Evolutionary conservation across 345 rosid genomes (phyloP).

Genomic region (Angophora floribunda): DNA sequence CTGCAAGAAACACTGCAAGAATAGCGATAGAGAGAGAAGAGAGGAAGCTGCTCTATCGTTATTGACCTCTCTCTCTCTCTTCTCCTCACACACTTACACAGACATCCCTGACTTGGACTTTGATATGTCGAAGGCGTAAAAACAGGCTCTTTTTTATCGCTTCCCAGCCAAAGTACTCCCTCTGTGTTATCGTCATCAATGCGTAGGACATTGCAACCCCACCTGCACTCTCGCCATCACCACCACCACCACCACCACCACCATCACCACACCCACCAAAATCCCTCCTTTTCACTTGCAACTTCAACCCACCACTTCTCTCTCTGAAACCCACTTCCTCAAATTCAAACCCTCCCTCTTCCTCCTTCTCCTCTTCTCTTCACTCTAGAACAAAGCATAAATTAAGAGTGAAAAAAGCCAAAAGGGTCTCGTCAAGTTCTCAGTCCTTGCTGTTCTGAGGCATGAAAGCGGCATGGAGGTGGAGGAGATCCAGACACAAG

Average conservation of each 20-base stretch:
- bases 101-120: slow-evolving; percentile 66
- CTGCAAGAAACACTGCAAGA: slow-evolving; percentile 51
- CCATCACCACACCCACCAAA: slow-evolving; percentile 11
- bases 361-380: background rate
- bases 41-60: background rate
- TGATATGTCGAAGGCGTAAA: slow-evolving; percentile 57
- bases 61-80: background rate
- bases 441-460: slow-evolving; percentile 8
- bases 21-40: slow-evolving; percentile 18
- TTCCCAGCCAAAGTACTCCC: slow-evolving; percentile 24
- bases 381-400: background rate
- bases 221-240: slow-evolving; percentile 13
- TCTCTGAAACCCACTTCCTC: background rate
- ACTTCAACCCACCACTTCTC: background rate
- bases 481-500: slow-evolving; percentile 62
- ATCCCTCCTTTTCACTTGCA: background rate
- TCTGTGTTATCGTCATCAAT: slow-evolving; percentile 48
- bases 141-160: slow-evolving; percentile 17
- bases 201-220: slow-evolving; percentile 40
- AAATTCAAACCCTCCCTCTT: background rate
- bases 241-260: background rate
- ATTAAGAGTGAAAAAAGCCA: background rate
- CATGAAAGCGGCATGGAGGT: slow-evolving; percentile 87
- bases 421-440: background rate
- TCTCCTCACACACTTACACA: background rate